phyloP scores from a whole-genome alignment of 2,329 filamentous ascomycete species.

The Ceratocystis eucalypticola region DNA sequence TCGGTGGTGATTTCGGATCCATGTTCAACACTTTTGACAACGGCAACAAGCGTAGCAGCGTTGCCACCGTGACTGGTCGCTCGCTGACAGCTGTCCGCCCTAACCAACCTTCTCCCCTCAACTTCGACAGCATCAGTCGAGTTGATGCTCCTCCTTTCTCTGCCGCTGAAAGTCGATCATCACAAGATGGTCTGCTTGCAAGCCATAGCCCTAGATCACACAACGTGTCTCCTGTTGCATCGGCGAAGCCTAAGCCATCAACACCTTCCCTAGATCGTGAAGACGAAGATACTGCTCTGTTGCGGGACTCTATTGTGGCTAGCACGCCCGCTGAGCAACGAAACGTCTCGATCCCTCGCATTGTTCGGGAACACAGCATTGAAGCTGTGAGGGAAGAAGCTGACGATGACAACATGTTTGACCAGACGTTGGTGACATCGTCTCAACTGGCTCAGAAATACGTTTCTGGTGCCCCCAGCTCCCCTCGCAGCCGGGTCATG shows the following conservation, averaged over 20 bases:
- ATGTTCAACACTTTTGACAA: constrained; percentile 46
- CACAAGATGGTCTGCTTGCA: constrained; percentile 36
- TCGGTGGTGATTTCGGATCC: constrained; percentile 45
- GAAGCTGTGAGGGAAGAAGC: constrained; percentile 7
- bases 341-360: not conserved
- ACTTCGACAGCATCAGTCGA: constrained; percentile 34
- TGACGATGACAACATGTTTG: constrained; percentile 43
- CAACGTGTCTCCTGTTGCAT: constrained; percentile 21
- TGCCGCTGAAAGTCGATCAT: constrained; percentile 37
- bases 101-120: constrained; percentile 32
- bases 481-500: constrained; percentile 63
- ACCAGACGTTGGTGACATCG: constrained; percentile 32
- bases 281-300: constrained; percentile 40
- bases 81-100: constrained; percentile 35
- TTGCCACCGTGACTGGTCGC: constrained; percentile 30
- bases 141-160: constrained; percentile 30
- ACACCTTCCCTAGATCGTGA: constrained; percentile 31
- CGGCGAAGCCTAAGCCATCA: constrained; percentile 21
- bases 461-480: constrained; percentile 26
- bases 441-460: constrained; percentile 29
- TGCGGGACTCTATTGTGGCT: constrained; percentile 40
- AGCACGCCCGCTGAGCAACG: constrained; percentile 28
- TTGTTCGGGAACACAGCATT: not conserved
- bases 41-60: constrained; percentile 29
- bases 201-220: constrained; percentile 19